These are phyloP conservation scores for Brachypodium distachyon DNA, from an alignment of 202 grass and related monocot species.

Conservation along the genomic window DNA sequence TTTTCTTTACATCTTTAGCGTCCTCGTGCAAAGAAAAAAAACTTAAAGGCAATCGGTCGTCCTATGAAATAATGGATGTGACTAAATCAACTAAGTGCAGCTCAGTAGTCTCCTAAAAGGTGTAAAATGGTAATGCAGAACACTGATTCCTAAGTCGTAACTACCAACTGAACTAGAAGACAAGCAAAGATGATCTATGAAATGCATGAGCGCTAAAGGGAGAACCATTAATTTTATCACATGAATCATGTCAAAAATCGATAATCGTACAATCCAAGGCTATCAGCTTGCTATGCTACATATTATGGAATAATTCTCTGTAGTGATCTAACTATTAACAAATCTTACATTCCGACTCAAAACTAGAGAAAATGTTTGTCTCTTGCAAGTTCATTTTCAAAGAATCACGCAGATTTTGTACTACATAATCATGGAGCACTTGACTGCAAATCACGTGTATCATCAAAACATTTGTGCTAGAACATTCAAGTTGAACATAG, in stretches of 20 bases:
- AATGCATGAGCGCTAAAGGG: not conserved
- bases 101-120: not conserved
- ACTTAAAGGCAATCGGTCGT: not conserved
- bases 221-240: not conserved
- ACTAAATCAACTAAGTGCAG: not conserved
- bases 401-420: not conserved
- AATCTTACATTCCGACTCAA: not conserved
- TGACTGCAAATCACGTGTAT: not conserved
- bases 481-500: not conserved
- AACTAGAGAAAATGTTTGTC: not conserved
- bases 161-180: not conserved
- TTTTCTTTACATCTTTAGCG: not conserved
- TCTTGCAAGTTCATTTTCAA: not conserved
- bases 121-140: not conserved
- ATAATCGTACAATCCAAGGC: not conserved
- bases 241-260: not conserved
- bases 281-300: not conserved
- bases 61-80: not conserved
- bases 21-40: not conserved
- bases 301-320: not conserved
- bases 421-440: not conserved
- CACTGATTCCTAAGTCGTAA: no score
- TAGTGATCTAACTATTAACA: not conserved
- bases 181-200: not conserved
- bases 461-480: not conserved